Conservation (phyloP, 202 grass and related monocot genomes). For the Setaria viridis region DNA sequence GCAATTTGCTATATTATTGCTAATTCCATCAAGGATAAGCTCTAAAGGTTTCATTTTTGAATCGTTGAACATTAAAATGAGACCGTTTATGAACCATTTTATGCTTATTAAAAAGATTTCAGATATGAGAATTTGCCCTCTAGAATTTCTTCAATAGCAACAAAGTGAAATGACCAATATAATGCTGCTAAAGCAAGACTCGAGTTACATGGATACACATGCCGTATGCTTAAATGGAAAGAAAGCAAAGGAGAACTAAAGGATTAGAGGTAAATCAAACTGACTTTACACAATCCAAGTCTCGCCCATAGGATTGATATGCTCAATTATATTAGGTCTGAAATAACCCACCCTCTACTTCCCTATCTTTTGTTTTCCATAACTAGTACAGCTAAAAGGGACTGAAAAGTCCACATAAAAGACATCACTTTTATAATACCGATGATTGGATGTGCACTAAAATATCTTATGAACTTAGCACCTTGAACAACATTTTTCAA, state of each 20-base stretch:
- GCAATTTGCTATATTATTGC: background rate
- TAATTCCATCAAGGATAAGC: conserved; percentile 24
- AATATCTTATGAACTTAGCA: conserved; percentile 16
- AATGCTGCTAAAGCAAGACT: conserved; percentile 10
- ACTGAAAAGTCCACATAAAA: background rate
- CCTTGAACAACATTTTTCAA: conserved; percentile 19
- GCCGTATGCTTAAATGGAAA: conserved; percentile 22
- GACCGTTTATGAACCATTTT: conserved; percentile 7
- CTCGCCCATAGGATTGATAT: background rate
- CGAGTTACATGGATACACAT: background rate
- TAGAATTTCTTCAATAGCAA: conserved; percentile 18
- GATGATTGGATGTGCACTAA: background rate
- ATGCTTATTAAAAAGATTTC: conserved; percentile 2
- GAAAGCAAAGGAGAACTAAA: background rate
- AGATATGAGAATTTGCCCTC: conserved; percentile 10
- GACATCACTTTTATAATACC: background rate
- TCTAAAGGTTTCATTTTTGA: conserved; percentile 13
- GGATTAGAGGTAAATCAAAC: background rate
- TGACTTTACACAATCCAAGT: background rate
- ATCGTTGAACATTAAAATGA: background rate
- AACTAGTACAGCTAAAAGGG: background rate
- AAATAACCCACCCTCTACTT: background rate
- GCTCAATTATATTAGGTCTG: background rate
- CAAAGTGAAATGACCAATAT: background rate
- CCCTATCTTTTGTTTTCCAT: background rate